Base-by-base conservation (phyloP, 495 filamentous ascomycete species). In the Xylaria bambusicola region DNA sequence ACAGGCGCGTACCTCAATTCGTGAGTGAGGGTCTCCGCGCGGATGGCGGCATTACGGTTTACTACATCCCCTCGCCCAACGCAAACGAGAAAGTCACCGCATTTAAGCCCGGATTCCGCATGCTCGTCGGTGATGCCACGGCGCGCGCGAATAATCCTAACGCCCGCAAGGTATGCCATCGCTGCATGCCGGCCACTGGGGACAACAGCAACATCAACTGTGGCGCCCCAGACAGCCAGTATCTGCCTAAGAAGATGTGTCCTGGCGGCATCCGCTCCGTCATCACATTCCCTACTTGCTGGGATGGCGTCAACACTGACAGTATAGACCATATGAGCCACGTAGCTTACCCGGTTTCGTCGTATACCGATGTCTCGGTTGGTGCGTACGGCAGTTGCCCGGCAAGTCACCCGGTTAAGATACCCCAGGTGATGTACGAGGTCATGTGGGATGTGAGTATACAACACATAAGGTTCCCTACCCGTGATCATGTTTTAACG, bases 261-360 rank as follows among this genome's bases (percentile, higher is more conserved):
- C 52, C 23, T 3, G 69, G 67, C 12, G 74, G 74, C 15, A 74
- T 77, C 31, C 71, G 73, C 9, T 65, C 73, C 9, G 68, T 65
- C 50, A 73, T 76, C 50, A 75, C 71, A 18, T 76, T 76, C 65
- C 73, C 73, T 6, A 73, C 68, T 12, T 69, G 68, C 75, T 90
- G 88, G 88, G 86, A 90, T 62, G 88, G 88, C 8, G 77, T 85
- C 64, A 80, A 87, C 60, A 63, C 78, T n/a, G 85, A 88, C 59
- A 79, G 83, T 6, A 23, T 60, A 0, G 78, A 86, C 64, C 86
- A 89, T 71, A 81, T 78, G 62, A 79, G 76, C 51, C 88, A 91
- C 64, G 71, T 76, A 3, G 69, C 71, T 12, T 76, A 76, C 52
- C 68, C 70, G 10, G 42, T 33, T 18, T 45, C 46, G n/a, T 33